Evolutionary conservation across 2,329 filamentous ascomycete species (phyloP).

Genomic region (Ilyonectria mors-panacis): DNA sequence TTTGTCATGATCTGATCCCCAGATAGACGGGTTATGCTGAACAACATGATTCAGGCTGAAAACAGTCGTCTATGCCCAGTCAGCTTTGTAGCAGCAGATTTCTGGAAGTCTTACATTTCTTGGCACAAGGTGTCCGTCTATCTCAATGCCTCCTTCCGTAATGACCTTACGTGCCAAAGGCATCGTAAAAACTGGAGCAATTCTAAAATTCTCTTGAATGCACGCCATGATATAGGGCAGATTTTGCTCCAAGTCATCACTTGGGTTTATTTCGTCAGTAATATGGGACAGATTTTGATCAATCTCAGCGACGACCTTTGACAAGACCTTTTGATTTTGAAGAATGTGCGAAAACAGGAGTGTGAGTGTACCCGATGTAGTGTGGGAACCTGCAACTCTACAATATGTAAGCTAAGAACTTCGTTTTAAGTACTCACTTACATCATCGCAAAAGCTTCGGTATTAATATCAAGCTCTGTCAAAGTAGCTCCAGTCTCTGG

Average conservation of each 20-base stretch:
- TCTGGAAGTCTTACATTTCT: slow-evolving; percentile 1
- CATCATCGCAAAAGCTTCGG: slow-evolving; percentile 22
- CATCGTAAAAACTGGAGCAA: slow-evolving; percentile 24
- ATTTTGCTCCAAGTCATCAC: slow-evolving; percentile 4
- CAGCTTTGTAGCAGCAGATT: not conserved
- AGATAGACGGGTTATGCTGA: slow-evolving; percentile 14
- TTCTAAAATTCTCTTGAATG: slow-evolving; percentile 23
- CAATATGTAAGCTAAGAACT: not conserved
- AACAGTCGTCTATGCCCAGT: slow-evolving; percentile 1
- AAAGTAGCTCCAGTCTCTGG: slow-evolving; percentile 11
- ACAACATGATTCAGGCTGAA: slow-evolving; percentile 24
- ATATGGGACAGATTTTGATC: not conserved
- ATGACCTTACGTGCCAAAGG: slow-evolving; percentile 3
- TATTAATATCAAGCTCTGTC: slow-evolving; percentile 19
- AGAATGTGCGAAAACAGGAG: slow-evolving; percentile 17
- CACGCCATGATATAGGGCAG: slow-evolving; percentile 22
- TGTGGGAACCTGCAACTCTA: slow-evolving; percentile 22
- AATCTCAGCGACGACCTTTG: slow-evolving; percentile 9
- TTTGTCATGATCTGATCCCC: slow-evolving; percentile 4
- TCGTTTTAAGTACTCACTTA: not conserved
- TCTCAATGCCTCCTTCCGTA: not conserved
- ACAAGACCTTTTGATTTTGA: not conserved
- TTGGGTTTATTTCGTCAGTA: not conserved
- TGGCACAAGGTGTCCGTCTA: slow-evolving; percentile 11
- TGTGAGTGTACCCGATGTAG: slow-evolving; percentile 19